phyloP scores from a whole-genome alignment of 257 asterid genomes.

The Capsicum baccatum region DNA sequence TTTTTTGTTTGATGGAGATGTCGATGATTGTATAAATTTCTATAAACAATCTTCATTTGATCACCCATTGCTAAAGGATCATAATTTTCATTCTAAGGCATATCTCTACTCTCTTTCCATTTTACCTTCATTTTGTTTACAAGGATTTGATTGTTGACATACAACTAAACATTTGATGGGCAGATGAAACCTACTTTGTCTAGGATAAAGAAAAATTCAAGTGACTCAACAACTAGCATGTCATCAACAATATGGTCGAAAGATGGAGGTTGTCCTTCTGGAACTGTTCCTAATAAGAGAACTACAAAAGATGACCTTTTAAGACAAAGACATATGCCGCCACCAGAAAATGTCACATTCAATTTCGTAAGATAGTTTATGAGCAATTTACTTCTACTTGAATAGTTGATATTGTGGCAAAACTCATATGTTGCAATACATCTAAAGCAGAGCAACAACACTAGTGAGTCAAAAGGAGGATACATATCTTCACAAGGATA shows the following conservation, averaged over 20 bases:
- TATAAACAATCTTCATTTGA: neutral
- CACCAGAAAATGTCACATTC: neutral
- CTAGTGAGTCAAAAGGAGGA: neutral
- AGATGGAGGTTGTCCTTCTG: neutral
- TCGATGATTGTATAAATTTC: neutral
- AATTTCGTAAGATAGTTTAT: neutral
- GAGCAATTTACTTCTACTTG: neutral
- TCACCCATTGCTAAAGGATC: neutral
- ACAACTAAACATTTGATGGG: neutral
- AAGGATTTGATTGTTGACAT: neutral
- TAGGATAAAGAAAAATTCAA: neutral
- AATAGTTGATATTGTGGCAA: neutral
- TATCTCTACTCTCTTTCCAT: neutral
- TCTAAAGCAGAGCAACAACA: constrained; percentile 11
- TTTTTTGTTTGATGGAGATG: neutral
- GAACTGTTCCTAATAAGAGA: neutral
- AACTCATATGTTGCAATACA: neutral
- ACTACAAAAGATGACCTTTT: neutral
- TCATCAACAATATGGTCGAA: neutral
- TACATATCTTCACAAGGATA: neutral
- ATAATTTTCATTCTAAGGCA: constrained; percentile 12
- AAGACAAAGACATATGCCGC: neutral
- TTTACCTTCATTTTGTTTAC: neutral
- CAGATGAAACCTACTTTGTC: neutral
- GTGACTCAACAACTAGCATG: neutral